Evolutionary conservation across 352 stramenopile genomes (phyloP).

Genomic region (Phytophthora uliginosa): DNA sequence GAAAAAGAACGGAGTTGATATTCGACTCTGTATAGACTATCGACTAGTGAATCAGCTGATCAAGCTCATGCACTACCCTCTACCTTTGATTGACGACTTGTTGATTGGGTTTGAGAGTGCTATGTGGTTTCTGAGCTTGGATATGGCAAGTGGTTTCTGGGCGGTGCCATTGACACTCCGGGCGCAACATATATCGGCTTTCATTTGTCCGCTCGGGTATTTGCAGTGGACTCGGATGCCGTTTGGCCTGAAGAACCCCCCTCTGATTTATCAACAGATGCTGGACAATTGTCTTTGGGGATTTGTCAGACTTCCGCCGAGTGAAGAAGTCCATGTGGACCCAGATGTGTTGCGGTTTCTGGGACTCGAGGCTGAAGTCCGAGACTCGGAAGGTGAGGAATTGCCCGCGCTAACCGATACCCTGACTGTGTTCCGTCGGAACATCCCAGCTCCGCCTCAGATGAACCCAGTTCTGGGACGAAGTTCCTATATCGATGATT

Average conservation of each 20-base stretch:
- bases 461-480: neutral
- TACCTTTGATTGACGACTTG: too few species aligned
- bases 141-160: too few species aligned
- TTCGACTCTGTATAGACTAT: neutral
- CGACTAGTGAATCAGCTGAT: neutral
- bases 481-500: conserved; percentile 10
- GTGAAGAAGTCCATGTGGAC: neutral
- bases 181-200: neutral
- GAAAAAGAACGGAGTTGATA: neutral
- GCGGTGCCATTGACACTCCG: too few species aligned
- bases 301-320: neutral
- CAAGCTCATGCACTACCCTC: too few species aligned
- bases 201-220: neutral
- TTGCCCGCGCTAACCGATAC: neutral
- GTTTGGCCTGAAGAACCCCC: neutral
- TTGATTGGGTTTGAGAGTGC: too few species aligned
- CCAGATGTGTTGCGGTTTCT: neutral
- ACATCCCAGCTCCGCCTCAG: neutral
- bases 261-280: neutral
- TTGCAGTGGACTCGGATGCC: conserved; percentile 2
- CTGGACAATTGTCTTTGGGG: neutral
- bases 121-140: too few species aligned
- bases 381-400: neutral
- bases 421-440: neutral
- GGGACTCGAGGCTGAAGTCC: neutral